Evolutionary conservation across 495 filamentous ascomycete genomes (phyloP), one percentile per base, ranked within the genome.

Genomic region (Hypoxylon subgilvum): DNA sequence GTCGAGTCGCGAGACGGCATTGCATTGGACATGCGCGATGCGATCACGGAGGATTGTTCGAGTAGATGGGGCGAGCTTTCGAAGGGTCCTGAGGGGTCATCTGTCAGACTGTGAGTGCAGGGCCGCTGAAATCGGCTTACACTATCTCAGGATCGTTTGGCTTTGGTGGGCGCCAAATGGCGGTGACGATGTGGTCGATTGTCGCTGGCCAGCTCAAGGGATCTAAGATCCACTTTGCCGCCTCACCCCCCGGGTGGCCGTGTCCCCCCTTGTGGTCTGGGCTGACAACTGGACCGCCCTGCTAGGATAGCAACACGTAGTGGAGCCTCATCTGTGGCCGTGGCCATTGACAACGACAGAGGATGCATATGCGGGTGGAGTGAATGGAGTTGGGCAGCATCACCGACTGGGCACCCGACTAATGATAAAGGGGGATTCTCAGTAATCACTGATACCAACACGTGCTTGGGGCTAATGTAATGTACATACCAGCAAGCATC

Each of bases 151-250:
- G 53, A 40, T 42, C 27, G 59, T 49, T 42, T 53, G 48, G 48
- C 35, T 43, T 49, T 49, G 60, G 60, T 44, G 36, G 42, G 36
- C 40, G 49, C 61, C 61, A 68, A 70, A 63, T 63, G 57, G 67
- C 67, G 67, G 67, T 70, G 67, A 70, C 67, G 46, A 70, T 70
- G 67, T 70, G 67, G 64, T 60, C 67, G 57, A 50, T 16, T 60
- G 32, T 63, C 40, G 57, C 56, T 69, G 67, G 67, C 54, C 54
- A 65, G 52, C 52, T 45, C 35, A 49, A 56, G 43, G 56, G 51
- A n/a, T 19, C 36, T 9, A 41, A 14, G 57, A 45, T 70, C 67
- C 67, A 70, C 67, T 52, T 41, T 51, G 47, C 67, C 64, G 64
- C 65, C 65, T 68, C 67, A 61, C 55, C 39, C 41, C 61, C 55